These are phyloP conservation scores for Monosporascus sp. DNA, from an alignment of 2,329 filamentous ascomycete species.

Conservation along the genomic window DNA sequence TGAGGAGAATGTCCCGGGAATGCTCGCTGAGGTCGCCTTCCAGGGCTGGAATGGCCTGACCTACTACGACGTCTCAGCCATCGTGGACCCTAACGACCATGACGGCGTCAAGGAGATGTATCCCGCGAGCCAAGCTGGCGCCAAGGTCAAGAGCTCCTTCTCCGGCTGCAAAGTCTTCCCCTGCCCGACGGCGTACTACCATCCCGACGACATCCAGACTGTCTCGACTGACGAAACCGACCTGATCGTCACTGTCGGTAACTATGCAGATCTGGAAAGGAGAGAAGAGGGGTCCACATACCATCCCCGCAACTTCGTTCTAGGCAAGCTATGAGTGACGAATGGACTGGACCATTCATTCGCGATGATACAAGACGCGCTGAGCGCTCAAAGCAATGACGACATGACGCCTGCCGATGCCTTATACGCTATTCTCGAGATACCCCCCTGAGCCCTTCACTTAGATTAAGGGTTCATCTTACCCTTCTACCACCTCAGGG, in stretches of 20 bases:
- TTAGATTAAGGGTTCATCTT: neutral
- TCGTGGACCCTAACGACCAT: conserved; percentile 46
- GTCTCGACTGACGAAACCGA: conserved; percentile 43
- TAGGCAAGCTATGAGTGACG: conserved; percentile 25
- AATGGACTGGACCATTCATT: conserved; percentile 4
- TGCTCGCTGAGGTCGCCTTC: conserved; percentile 49
- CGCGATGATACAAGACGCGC: conserved; percentile 15
- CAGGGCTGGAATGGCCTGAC: conserved; percentile 43
- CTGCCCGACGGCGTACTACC: conserved; percentile 51
- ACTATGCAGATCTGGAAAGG: conserved; percentile 16
- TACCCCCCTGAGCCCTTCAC: conserved; percentile 13
- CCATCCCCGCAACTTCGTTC: conserved; percentile 29
- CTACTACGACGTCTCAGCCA: conserved; percentile 57
- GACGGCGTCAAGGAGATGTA: conserved; percentile 52
- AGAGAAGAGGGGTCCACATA: conserved; percentile 17
- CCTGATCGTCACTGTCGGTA: conserved; percentile 47
- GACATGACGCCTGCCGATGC: conserved; percentile 9
- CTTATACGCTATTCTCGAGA: conserved; percentile 17
- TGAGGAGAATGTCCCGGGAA: conserved; percentile 37
- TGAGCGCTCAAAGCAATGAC: conserved; percentile 24
- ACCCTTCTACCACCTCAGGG: neutral
- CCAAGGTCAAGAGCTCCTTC: conserved; percentile 26
- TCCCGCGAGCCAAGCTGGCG: conserved; percentile 30
- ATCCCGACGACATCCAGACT: conserved; percentile 51
- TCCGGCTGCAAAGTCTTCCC: conserved; percentile 50